Percentiles rank a stretch among this genome's conserved stretches.
phyloP scores from a whole-genome alignment of 164 flowering plant genomes.

The Sextonia rubra region DNA sequence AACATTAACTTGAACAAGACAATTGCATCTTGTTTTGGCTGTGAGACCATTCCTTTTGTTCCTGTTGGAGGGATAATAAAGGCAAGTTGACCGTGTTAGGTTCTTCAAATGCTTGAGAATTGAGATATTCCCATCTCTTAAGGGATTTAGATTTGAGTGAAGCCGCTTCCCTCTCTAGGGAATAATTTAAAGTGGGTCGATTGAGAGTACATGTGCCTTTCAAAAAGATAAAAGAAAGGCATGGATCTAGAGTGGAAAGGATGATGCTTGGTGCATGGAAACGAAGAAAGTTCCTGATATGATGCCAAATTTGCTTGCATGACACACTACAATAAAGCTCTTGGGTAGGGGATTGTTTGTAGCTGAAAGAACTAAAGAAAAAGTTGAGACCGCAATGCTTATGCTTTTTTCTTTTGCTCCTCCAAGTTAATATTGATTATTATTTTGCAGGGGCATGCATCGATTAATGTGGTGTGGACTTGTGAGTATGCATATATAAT shows the following conservation, averaged over 20 bases:
- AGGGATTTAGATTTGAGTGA: neutral
- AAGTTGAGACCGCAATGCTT: neutral
- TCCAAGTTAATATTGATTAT: neutral
- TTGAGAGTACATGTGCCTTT: neutral
- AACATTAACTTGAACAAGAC: too few relatives aligned
- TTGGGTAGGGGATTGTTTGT: neutral
- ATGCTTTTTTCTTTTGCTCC: too few relatives aligned
- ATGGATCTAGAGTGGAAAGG: neutral
- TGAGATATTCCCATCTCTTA: neutral
- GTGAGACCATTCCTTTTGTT: too few relatives aligned
- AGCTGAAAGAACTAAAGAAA: neutral
- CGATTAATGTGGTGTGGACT: neutral
- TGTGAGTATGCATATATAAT: too few relatives aligned
- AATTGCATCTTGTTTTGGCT: too few relatives aligned
- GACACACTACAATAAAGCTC: neutral
- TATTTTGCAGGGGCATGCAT: neutral
- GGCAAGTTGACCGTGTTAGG: neutral
- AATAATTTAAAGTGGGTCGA: neutral
- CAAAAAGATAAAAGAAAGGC: neutral
- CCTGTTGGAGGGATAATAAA: too few relatives aligned
- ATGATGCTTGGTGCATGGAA: constrained; percentile 8
- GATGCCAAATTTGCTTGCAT: constrained; percentile 5
- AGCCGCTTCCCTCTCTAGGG: neutral
- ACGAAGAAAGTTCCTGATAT: neutral
- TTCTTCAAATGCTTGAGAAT: neutral